Evolutionary conservation across 1,284 basidiomycete species (phyloP).

Genomic region (Moesziomyces sp.): DNA sequence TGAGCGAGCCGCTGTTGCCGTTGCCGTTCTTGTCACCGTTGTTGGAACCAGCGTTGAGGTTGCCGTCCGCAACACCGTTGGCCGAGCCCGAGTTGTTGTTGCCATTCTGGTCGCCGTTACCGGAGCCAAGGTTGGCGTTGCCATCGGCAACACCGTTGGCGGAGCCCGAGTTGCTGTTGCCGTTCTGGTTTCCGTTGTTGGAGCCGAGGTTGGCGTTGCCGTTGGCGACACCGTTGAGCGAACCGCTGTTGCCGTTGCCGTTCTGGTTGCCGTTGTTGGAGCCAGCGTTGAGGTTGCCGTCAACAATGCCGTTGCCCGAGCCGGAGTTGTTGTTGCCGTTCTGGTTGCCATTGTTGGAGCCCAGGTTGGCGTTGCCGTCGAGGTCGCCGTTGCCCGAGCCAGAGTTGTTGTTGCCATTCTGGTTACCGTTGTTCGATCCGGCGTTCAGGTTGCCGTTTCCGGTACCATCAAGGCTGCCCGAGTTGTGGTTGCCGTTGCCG

Average conservation of each 20-base stretch:
- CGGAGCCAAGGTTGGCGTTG: not conserved
- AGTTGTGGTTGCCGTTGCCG: constrained; percentile 19
- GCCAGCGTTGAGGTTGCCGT: constrained; percentile 19
- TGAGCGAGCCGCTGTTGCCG: constrained; percentile 16
- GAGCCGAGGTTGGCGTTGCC: constrained; percentile 14
- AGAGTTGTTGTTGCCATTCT: constrained; percentile 16
- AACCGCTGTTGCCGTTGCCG: constrained; percentile 17
- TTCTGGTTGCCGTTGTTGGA: constrained; percentile 10
- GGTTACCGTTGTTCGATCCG: constrained; percentile 10
- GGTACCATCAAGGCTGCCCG: constrained; percentile 8
- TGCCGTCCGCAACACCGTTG: constrained; percentile 12
- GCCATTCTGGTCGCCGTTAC: not conserved
- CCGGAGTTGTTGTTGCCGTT: constrained; percentile 22
- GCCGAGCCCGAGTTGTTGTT: not conserved
- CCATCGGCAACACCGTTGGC: not conserved
- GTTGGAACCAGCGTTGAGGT: constrained; percentile 15
- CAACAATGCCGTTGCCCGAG: constrained; percentile 5
- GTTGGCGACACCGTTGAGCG: constrained; percentile 1
- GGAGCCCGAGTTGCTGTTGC: not conserved
- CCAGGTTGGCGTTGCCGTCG: constrained; percentile 16
- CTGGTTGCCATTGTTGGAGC: constrained; percentile 4
- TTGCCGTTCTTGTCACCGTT: constrained; percentile 28
- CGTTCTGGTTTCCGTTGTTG: constrained; percentile 4
- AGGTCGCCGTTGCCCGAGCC: constrained; percentile 7
- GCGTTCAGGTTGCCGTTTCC: constrained; percentile 18